Base-by-base conservation (phyloP, 148 eudicot genomes). In the Pharnaceum exiguum region DNA sequence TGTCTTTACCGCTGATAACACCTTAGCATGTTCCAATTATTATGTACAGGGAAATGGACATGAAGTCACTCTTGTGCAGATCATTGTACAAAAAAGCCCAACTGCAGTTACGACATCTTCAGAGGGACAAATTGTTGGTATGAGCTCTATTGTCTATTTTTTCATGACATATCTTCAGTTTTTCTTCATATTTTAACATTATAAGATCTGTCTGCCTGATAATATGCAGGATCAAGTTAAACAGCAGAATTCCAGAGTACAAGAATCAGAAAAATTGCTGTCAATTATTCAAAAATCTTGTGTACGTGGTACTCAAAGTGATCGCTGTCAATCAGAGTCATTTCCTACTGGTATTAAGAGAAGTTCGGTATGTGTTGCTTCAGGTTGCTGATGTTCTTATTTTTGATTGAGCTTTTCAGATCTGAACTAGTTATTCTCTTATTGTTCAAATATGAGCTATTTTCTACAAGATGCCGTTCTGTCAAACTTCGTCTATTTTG, bases 81-180 rank as follows among this genome's bases (percentile, higher is more conserved):
- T 31, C 75, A 48, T 16, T 78, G 55, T 76, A 78, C 65, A 77
- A 79, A 57, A 80, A 77, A 66, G 85, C 89, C 48, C 86, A 70
- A 61, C 46, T 76, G 71, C 89, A 78, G 63, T 67, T 89, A 57
- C 63, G 69, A 72, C 70, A 29, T 60, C 58, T 67, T 39, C 82
- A 80, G 72, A 69, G 69, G 62, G 79, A 72, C 29, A 82, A 39
- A 72, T 57, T 89, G 47, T 66, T 50, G 95, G 99, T 94, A 86
- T 30, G 51, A 30, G 37, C 71, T 57, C 46, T 24, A 11, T 23
- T 29, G 18, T 60, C 23, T 49, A 35, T 26, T 50, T 43, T 24
- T 7, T n/a, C 43, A 39, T 58, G 23, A 65, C 16, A 60, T 16
- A 37, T 62, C 26, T 67, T 58, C 37, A 13, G 15, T 50, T 51